phyloP scores from a whole-genome alignment of 768 basidiomycete species.

The Lactarius evosmus region DNA sequence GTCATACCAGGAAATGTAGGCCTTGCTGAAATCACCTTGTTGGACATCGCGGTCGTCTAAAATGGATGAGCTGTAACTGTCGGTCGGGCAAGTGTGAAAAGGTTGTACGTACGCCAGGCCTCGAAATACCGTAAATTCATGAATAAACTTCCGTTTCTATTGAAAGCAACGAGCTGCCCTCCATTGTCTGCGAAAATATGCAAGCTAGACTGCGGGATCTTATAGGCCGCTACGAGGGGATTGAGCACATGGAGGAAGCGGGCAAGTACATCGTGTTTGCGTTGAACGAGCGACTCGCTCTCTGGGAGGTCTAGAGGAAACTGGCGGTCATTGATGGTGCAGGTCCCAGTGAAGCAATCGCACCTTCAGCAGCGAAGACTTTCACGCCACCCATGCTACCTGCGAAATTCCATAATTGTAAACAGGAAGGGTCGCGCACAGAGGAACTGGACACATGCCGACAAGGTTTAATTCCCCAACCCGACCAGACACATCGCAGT shows the following conservation, averaged over 20 bases:
- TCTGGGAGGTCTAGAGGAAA: conserved; percentile 52
- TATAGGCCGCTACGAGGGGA: conserved; percentile 67
- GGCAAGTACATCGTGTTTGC: conserved; percentile 55
- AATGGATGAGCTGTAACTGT: not conserved
- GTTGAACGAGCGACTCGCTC: conserved; percentile 45
- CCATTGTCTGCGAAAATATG: conserved; percentile 83
- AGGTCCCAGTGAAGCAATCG: not conserved
- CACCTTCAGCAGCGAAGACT: conserved; percentile 19
- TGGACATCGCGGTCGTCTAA: conserved; percentile 72
- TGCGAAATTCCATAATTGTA: not conserved
- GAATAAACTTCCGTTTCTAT: conserved; percentile 83
- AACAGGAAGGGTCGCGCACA: not conserved
- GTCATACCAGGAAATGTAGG: conserved; percentile 76
- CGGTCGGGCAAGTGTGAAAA: not conserved
- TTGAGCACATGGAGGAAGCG: conserved; percentile 71
- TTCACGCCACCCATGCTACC: conserved; percentile 13
- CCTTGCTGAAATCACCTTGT: conserved; percentile 50
- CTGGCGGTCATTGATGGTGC: not conserved
- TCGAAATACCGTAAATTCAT: conserved; percentile 83
- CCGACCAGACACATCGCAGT: conserved; percentile 73
- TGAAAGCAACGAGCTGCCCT: conserved; percentile 91
- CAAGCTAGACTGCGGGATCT: conserved; percentile 65
- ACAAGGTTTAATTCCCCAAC: conserved; percentile 56
- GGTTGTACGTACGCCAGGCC: conserved; percentile 74
- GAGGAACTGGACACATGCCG: conserved; percentile 42